Evolutionary conservation across 2,329 filamentous ascomycete genomes (phyloP).

Genomic region (Aspergillus pseudoviridinutans): DNA sequence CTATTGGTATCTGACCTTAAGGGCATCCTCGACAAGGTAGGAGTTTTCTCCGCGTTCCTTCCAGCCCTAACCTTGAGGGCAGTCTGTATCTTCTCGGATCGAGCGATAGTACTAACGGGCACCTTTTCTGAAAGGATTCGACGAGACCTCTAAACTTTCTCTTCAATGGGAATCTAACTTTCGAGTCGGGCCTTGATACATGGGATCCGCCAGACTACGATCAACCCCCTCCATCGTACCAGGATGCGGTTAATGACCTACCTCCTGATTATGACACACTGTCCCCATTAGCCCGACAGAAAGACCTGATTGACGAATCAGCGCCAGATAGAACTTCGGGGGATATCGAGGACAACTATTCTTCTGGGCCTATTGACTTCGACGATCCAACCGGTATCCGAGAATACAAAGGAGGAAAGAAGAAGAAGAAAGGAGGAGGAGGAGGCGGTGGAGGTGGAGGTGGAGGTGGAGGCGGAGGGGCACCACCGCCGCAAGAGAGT

Average conservation of each 20-base stretch:
- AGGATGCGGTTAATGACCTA: conserved; percentile 29
- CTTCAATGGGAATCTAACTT: conserved; percentile 1
- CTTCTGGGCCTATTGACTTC: conserved; percentile 22
- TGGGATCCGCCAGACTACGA: conserved; percentile 18
- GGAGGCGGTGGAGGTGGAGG: background rate
- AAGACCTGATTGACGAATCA: conserved; percentile 6
- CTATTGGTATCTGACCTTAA: background rate
- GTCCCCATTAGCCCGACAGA: conserved; percentile 25
- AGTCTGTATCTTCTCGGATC: background rate
- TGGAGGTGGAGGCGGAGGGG: background rate
- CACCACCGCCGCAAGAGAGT: conserved; percentile 13
- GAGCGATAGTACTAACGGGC: background rate
- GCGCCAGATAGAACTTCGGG: conserved; percentile 4
- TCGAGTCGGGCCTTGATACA: conserved; percentile 11
- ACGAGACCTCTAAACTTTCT: background rate
- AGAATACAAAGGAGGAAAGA: conserved; percentile 30
- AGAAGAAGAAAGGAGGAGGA: conserved; percentile 24
- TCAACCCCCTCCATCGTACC: conserved; percentile 29
- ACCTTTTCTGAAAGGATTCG: conserved; percentile 1
- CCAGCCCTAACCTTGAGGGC: background rate
- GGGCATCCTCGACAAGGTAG: background rate
- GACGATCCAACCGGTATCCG: conserved; percentile 21
- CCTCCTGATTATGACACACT: conserved; percentile 32
- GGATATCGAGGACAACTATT: conserved; percentile 5
- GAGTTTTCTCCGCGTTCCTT: background rate